These are phyloP conservation scores for Heliosperma pusillum DNA, from an alignment of 148 eudicot species.

Conservation along the genomic window DNA sequence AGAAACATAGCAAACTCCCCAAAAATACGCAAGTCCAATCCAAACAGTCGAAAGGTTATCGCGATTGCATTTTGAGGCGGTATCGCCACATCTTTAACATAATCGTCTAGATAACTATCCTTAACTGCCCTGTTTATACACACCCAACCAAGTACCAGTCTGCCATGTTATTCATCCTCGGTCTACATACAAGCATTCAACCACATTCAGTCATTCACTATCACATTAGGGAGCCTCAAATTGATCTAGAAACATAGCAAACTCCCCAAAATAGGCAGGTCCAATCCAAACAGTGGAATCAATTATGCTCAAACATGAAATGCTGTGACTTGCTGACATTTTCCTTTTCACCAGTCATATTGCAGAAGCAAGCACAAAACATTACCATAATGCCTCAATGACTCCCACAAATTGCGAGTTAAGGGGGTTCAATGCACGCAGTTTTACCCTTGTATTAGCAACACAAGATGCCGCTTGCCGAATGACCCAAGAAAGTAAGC, in stretches of 20 bases:
- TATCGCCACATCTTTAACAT: too few species aligned
- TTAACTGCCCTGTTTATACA: background rate
- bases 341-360: background rate
- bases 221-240: background rate
- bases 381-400: background rate
- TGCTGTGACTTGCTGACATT: background rate
- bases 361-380: background rate
- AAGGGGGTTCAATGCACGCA: too few species aligned
- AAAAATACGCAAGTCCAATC: background rate
- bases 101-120: too few species aligned
- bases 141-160: background rate
- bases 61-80: too few species aligned
- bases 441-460: too few species aligned
- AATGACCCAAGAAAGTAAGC: too few species aligned
- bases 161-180: background rate
- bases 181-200: background rate
- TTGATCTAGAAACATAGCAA: background rate
- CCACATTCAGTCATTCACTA: background rate
- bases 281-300: background rate
- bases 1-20: background rate
- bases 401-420: too few species aligned
- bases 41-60: background rate
- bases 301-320: too few species aligned
- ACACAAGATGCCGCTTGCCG: too few species aligned
- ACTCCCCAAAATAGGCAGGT: background rate